Conservation (phyloP, 2,329 filamentous ascomycete genomes). For the Knufia petricola region DNA sequence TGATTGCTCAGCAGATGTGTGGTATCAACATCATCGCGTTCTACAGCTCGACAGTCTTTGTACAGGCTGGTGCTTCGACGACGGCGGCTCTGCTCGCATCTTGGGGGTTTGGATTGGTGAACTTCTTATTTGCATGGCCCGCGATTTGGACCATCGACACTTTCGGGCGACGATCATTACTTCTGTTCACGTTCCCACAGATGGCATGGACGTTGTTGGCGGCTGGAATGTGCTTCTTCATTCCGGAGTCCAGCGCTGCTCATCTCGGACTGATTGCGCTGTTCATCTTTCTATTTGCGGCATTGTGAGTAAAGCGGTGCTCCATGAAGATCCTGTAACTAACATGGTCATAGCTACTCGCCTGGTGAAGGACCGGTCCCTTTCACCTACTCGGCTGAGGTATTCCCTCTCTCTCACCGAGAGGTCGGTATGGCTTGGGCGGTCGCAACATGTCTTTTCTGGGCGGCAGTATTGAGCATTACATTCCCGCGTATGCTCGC, state of each 20-base stretch:
- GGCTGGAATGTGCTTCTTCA: slow-evolving; percentile 44
- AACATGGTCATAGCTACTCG: slow-evolving; percentile 28
- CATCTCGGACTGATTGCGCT: slow-evolving; percentile 44
- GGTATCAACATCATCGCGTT: slow-evolving; percentile 35
- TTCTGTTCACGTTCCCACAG: slow-evolving; percentile 42
- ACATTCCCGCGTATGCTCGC: slow-evolving; percentile 27
- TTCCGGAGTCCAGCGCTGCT: slow-evolving; percentile 32
- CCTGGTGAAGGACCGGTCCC: slow-evolving; percentile 41
- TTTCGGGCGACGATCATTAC: slow-evolving; percentile 45
- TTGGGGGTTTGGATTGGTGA: slow-evolving; percentile 50
- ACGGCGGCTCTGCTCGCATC: slow-evolving; percentile 42
- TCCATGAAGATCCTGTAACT: too few species aligned
- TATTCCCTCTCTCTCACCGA: slow-evolving; percentile 41
- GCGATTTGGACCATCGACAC: slow-evolving; percentile 51
- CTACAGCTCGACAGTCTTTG: slow-evolving; percentile 43
- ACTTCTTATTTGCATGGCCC: slow-evolving; percentile 50
- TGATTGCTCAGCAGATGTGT: slow-evolving; percentile 29
- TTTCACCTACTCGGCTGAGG: slow-evolving; percentile 42
- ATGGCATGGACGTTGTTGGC: slow-evolving; percentile 41
- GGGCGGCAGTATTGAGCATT: slow-evolving; percentile 39
- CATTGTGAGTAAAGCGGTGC: slow-evolving; percentile 24
- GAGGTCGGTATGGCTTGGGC: slow-evolving; percentile 38
- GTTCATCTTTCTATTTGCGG: slow-evolving; percentile 49
- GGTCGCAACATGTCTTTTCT: slow-evolving; percentile 40
- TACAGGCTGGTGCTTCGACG: slow-evolving; percentile 35